Percentiles rank a stretch among this genome's conserved stretches.
phyloP scores from a whole-genome alignment of 225 moss, liverwort and hornwort genomes.

The Asterella californica region DNA sequence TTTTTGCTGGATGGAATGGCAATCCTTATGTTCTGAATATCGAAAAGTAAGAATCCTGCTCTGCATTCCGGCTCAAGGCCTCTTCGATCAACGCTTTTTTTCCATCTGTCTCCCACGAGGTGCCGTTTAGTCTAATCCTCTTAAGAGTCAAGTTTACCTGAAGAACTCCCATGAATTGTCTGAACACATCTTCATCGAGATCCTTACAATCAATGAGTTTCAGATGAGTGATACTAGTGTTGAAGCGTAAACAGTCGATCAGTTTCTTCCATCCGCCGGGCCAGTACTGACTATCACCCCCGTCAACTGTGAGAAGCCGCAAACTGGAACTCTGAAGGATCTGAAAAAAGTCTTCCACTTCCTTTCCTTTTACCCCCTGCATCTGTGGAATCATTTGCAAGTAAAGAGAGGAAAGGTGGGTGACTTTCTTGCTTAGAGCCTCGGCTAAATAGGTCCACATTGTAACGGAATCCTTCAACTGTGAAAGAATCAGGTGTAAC shows the following conservation, averaged over 20 bases:
- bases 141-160: too few relatives aligned
- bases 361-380: neutral
- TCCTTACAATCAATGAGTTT: too few relatives aligned
- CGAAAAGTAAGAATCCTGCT: neutral
- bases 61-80: neutral
- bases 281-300: too few relatives aligned
- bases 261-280: too few relatives aligned
- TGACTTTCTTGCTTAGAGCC: neutral
- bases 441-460: neutral
- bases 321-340: neutral
- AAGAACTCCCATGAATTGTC: too few relatives aligned
- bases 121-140: neutral
- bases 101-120: neutral
- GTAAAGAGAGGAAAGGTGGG: neutral
- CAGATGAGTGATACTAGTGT: too few relatives aligned
- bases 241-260: too few relatives aligned
- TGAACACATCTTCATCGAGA: too few relatives aligned
- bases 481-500: too few relatives aligned
- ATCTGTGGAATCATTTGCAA: neutral
- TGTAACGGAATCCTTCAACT: neutral
- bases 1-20: neutral
- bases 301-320: neutral
- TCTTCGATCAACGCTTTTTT: neutral
- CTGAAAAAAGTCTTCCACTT: neutral
- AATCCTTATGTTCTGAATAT: neutral